Base-by-base conservation (phyloP, 1,284 basidiomycete species). In the Vanrija sp. region DNA sequence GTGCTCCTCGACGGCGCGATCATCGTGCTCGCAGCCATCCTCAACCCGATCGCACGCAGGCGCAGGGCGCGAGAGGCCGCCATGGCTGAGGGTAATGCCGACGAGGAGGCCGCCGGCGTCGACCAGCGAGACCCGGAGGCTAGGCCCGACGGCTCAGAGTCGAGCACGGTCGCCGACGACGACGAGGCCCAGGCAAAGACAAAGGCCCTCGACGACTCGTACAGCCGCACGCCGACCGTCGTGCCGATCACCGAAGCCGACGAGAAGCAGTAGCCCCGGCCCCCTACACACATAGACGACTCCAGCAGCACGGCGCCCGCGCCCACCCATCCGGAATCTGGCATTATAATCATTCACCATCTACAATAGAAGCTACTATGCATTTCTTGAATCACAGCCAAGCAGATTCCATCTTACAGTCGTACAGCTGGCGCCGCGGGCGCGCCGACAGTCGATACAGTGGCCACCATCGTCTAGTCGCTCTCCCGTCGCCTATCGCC, bases 1-100 rank as follows among this genome's bases (percentile, higher is more conserved):
- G 68, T 76, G 79, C 75, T 85, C 2, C 75, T 87, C 51, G 85
- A 88, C 63, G 78, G 76, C 2, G 64, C 82, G 2, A 80, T 88
- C 38, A 65, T 87, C 18, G 41, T 84, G 6, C 78, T 82, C 2
- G 84, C 84, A 0, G 55, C 82, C 20, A 79, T 87, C 35, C 78
- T 88, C 45, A 87, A 88, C 61, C 85, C 85, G 0, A 47, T 63
- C 0, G 68, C 78, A 0, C 64, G 63, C 51, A 64, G 75, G 18
- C 66, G 77, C 23, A 25, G 43, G 2, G 49, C 37, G 18, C 25
- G 46, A n/a, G 42, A 49, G 35, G 51, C 54, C 2, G 54, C 45
- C 6, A 22, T 50, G 9, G 50, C 44, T 18, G 50, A 43, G 22
- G 55, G 47, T 39, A 23, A 44, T 5, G 45, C 16, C 20, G 15